Evolutionary conservation across 2,329 filamentous ascomycete genomes (phyloP), one percentile per base, ranked within the genome.

Genomic region (Emergomyces orientalis): DNA sequence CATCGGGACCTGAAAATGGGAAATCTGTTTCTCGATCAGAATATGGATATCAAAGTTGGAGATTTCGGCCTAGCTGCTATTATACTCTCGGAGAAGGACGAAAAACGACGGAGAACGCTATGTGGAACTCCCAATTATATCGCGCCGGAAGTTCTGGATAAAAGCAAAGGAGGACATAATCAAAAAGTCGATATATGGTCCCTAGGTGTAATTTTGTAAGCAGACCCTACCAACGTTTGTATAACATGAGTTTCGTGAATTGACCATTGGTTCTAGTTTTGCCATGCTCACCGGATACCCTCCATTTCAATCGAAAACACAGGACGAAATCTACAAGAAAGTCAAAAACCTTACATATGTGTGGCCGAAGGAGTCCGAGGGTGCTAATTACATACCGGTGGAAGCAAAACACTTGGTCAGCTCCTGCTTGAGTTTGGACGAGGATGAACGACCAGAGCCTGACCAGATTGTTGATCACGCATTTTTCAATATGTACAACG

Each of bases 141-240:
- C 69, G 94, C 94, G 0, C 94, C 94, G 0, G 94, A 99, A 72
- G 96, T 99, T 65, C 78, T 99, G 60, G 90, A 96, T 72, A 96
- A 94, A 80, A 90, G 89, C 41, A 94, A 90, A 72, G 91, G 93
- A 70, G 94, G 94, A 0, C 94, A 99, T 73, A 94, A 96, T 68
- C 92, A 97, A 73, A 96, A 95, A 80, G 94, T 99, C 3, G 94
- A 99, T 73, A 90, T 99, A 62, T 99, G 95, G 95, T 96, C 93
- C 54, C 82, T 99, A 72, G 94, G 95, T 25, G 94, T 99, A 68
- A 99, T 99, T 73, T 91, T 95, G 87, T 92, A 79, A 79, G 86
- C 70, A 34, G n/a, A 52, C 30, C 2, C 32, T n/a, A 4, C n/a
- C 22, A 30, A 34, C 17, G 39, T 25, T 47, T 32, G 39, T 22